A percentile compares a stretch with the other conserved stretches of the same genome.
Conservation (phyloP, 257 asterid genomes). For the Capsicum chinense region DNA sequence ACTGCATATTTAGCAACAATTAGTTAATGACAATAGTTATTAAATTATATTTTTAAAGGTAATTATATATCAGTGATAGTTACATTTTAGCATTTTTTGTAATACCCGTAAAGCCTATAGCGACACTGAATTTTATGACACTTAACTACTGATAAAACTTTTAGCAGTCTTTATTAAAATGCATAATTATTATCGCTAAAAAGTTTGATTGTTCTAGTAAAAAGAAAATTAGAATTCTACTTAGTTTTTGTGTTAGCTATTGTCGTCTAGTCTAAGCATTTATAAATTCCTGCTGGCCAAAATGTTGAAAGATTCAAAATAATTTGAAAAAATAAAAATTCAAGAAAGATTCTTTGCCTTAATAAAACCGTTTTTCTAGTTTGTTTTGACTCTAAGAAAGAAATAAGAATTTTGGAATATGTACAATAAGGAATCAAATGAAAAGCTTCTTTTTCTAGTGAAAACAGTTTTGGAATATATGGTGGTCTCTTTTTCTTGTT, state of each 20-base stretch:
- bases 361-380: not conserved
- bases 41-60: too few species aligned
- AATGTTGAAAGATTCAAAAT: not conserved
- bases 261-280: not conserved
- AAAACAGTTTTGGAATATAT: not conserved
- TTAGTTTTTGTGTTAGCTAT: not conserved
- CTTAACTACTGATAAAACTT: too few species aligned
- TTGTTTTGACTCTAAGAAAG: constrained; percentile 2
- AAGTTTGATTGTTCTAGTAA: not conserved
- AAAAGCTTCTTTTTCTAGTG: not conserved
- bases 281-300: not conserved
- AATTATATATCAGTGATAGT: too few species aligned
- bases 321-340: not conserved
- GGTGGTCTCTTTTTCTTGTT: not conserved
- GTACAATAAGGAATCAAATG: constrained; percentile 10
- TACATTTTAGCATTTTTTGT: too few species aligned
- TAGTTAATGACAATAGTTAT: too few species aligned
- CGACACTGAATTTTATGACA: too few species aligned
- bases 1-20: too few species aligned
- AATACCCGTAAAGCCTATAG: too few species aligned
- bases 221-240: not conserved
- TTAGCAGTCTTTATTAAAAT: too few species aligned
- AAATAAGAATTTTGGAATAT: constrained; percentile 3
- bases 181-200: too few species aligned
- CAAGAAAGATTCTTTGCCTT: not conserved